Evolutionary conservation across 176 grass and related monocot genomes (phyloP), one percentile per base, ranked within the genome.

Genomic region (Luzula sylvatica): DNA sequence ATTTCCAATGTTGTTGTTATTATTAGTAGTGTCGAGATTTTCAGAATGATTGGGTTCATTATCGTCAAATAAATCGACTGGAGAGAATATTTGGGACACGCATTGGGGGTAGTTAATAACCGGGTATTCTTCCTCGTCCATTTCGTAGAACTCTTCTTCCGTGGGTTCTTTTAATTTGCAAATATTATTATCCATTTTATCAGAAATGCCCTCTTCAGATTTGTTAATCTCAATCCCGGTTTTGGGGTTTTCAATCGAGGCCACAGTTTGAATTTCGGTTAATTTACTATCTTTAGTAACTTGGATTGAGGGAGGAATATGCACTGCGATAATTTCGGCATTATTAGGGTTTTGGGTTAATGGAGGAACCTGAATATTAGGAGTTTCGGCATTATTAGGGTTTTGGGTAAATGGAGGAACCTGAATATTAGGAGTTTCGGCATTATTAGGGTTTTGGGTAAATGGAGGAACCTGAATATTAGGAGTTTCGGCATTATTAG

Each of bases 1-100:
- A 64, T 39, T 64, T 64, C 47, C 60, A 45, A 64, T 64, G 3
- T 64, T 50, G 25, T 64, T 45, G 25, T 29, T 32, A 50, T 49
- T 64, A 50, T 23, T 47, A 13, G 26, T 11, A 3, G 47, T 45
- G n/a, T n/a, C n/a, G n/a, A n/a, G n/a, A n/a, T n/a, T n/a, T n/a
- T n/a, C n/a, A n/a, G n/a, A n/a, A n/a, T n/a, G n/a, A n/a, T n/a
- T n/a, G n/a, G n/a, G n/a, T 35, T 64, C 60, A 50, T 25, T 30
- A 12, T 64, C 60, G 17, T 49, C 47, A 14, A 47, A 23, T 28
- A 25, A 12, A 47, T 40, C 18, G 13, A 17, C 60, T 32, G 60
- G 42, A 35, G 44, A 64, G 60, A 42, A 64, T 47, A 23, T 35
- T 50, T 1, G 60, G 43, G 60, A 64, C 11, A 26, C 15, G 20